A percentile compares a stretch with the other conserved stretches of the same genome.
These are phyloP conservation scores for Manihot esculenta DNA, from an alignment of 441 rosid species.

Conservation along the genomic window DNA sequence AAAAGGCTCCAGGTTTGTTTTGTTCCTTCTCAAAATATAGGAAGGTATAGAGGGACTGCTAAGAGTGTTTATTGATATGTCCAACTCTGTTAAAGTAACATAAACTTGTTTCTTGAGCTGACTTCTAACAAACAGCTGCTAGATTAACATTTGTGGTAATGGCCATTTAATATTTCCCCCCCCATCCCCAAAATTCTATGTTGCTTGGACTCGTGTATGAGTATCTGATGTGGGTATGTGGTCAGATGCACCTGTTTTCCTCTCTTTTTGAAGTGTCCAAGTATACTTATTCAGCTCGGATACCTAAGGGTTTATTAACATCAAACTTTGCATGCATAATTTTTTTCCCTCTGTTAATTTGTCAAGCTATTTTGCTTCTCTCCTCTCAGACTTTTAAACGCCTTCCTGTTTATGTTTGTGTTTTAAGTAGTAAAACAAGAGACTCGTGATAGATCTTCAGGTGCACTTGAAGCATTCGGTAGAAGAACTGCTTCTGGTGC, in stretches of 20 bases:
- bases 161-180: too few species aligned
- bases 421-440: constrained; percentile 51
- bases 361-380: not conserved
- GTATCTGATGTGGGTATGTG: not conserved
- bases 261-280: too few species aligned
- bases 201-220: not conserved
- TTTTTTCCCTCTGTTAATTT: not conserved
- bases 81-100: constrained; percentile 29
- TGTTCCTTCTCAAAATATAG: constrained; percentile 47
- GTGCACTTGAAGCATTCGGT: constrained; percentile 74
- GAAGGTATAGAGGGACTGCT: constrained; percentile 20
- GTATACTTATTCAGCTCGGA: not conserved
- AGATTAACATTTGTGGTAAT: not conserved
- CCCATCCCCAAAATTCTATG: too few species aligned
- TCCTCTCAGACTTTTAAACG: not conserved
- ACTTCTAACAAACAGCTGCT: not conserved
- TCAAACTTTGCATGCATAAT: not conserved
- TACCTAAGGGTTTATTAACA: not conserved
- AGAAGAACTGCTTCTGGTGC: constrained; percentile 50
- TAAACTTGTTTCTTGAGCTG: constrained; percentile 7
- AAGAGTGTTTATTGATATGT: constrained; percentile 1
- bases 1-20: constrained; percentile 55
- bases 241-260: not conserved
- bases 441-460: constrained; percentile 61
- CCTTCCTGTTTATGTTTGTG: not conserved